Percentiles rank a stretch among this genome's conserved stretches.
phyloP scores from a whole-genome alignment of 495 filamentous ascomycete species.

The Physcia stellaris region DNA sequence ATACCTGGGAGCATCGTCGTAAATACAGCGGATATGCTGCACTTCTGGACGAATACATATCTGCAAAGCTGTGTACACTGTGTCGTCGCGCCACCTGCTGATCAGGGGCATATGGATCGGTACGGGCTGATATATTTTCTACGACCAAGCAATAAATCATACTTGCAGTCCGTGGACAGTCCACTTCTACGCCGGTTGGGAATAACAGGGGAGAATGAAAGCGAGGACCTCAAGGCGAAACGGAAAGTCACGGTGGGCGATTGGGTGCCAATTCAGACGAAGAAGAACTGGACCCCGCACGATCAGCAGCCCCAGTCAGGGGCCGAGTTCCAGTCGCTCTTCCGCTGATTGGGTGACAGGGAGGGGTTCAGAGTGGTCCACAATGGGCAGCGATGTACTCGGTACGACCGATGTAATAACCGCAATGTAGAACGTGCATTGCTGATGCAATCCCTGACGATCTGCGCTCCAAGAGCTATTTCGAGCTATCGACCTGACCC shows the following conservation, averaged over 20 bases:
- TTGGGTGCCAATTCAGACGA: not conserved
- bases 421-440: too few relatives aligned
- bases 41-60: slow-evolving; percentile 29
- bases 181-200: slow-evolving; percentile 35
- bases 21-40: slow-evolving; percentile 33
- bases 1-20: slow-evolving; percentile 31
- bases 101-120: slow-evolving; percentile 31
- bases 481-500: too few relatives aligned
- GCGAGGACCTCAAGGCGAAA: not conserved
- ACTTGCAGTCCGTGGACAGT: slow-evolving; percentile 28
- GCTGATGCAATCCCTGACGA: too few relatives aligned
- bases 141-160: slow-evolving; percentile 26
- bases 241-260: not conserved
- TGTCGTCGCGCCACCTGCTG: slow-evolving; percentile 30
- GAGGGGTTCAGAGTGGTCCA: too few relatives aligned
- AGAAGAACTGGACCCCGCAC: not conserved
- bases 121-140: slow-evolving; percentile 34
- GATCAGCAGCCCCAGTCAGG: not conserved
- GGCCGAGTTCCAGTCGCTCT: not conserved
- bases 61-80: slow-evolving; percentile 35
- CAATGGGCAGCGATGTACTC: too few relatives aligned
- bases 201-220: slow-evolving; percentile 24
- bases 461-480: too few relatives aligned
- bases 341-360: not conserved
- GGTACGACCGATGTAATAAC: too few relatives aligned